Base-by-base conservation (phyloP, 768 basidiomycete species). In the Punctularia strigosozonata region DNA sequence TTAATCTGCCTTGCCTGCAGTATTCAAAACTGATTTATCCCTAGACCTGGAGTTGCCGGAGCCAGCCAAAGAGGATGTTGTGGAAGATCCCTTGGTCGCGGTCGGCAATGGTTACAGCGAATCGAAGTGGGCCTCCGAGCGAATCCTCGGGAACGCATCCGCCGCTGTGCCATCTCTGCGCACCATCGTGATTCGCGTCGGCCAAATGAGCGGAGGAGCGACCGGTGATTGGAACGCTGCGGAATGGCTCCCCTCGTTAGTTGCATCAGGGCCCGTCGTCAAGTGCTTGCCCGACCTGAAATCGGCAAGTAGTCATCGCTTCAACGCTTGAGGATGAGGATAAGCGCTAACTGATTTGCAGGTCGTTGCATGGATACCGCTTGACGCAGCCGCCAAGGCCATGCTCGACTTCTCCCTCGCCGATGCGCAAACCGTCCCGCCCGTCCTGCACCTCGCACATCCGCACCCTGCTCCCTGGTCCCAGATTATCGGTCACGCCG, bases 81-180 rank as follows among this genome's bases (percentile, higher is more conserved):
- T 36, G 4, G 39, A 50, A 20, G 49, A 51, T 7, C 39, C 56
- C 0, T 33, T 30, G 3, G 36, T 49, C 4, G 48, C 57, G 2
- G 40, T 50, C 6, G 56, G 53, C 7, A 37, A 25, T 4, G 61
- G 61, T 0, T 63, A 63, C 37, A 37, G 47, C 25, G 56, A 62
- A 41, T 53, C 55, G 23, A 65, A 65, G 46, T 62, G 56, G 51
- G 41, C 55, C 15, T 43, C 46, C n/a, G 51, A 53, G 44, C 33
- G 33, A 20, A 8, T 34, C 7, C 33, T 34, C 19, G 33, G 20
- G 20, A 19, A 13, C 8, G 33, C 33, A 10, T 20, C 12, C 20
- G 8, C 8, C 10, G 10, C 8, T 13, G 20, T n/a, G n/a, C n/a
- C 10, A 8, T 8, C 8, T 10, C 33, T 34, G 8, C 8, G 33